A percentile compares a stretch with the other conserved stretches of the same genome.
Conservation (phyloP, 176 grass and related monocot species). For the Oryza punctata region DNA sequence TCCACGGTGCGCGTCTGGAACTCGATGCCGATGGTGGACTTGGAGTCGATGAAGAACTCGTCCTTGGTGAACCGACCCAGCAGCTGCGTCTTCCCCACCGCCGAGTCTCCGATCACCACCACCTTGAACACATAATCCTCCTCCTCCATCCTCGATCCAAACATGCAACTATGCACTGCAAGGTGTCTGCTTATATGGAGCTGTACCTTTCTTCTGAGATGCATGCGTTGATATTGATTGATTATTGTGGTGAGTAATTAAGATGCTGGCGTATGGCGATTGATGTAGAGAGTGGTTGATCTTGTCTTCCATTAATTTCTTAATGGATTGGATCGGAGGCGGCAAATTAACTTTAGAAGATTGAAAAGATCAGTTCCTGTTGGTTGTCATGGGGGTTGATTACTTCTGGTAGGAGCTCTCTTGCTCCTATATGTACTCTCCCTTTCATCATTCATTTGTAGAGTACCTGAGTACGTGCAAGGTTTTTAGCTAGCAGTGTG, state of each 20-base stretch:
- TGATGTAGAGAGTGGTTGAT: not conserved
- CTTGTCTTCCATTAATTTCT: not conserved
- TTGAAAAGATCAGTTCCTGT: not conserved
- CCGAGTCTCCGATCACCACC: constrained; percentile 59
- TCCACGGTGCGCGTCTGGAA: constrained; percentile 54
- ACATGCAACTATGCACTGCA: not conserved
- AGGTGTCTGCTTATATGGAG: not conserved
- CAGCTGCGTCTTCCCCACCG: constrained; percentile 53
- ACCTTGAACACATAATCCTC: constrained; percentile 60
- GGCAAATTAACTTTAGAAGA: not conserved
- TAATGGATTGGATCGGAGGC: not conserved
- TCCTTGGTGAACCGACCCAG: constrained; percentile 46
- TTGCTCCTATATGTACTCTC: not conserved
- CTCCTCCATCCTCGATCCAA: constrained; percentile 35
- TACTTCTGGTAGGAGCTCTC: too few relatives aligned
- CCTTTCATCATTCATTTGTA: constrained; percentile 25
- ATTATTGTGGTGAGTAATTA: not conserved
- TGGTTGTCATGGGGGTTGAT: too few relatives aligned
- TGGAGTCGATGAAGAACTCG: constrained; percentile 56
- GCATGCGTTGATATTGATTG: not conserved
- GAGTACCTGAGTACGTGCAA: constrained; percentile 3
- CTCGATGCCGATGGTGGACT: constrained; percentile 58
- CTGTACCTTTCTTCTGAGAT: not conserved
- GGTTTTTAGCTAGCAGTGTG: not conserved
- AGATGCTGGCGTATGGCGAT: not conserved